A percentile compares a stretch with the other conserved stretches of the same genome.
These are phyloP conservation scores for Coemansia sp. DNA, from an alignment of 192 early-diverging fungal species.

Conservation along the genomic window DNA sequence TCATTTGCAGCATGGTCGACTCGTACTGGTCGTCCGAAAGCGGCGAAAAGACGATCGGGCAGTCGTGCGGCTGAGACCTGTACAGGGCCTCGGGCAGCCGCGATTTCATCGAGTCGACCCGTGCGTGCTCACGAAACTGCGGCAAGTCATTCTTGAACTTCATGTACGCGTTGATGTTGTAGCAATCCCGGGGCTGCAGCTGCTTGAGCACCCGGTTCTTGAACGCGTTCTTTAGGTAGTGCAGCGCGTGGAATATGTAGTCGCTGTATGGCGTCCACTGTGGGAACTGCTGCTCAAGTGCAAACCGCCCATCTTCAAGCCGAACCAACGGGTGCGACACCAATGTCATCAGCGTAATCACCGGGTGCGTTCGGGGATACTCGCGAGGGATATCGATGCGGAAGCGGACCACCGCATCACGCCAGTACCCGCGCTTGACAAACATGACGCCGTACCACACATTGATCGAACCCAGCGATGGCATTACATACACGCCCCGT, in stretches of 20 bases:
- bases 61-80: constrained; percentile 33
- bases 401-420: constrained; percentile 86
- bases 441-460: constrained; percentile 86
- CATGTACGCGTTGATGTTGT: constrained; percentile 45
- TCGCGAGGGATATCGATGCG: constrained; percentile 69
- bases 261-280: constrained; percentile 78
- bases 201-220: constrained; percentile 69
- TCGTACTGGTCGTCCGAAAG: constrained; percentile 40
- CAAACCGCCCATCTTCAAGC: constrained; percentile 60
- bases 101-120: constrained; percentile 37
- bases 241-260: constrained; percentile 78
- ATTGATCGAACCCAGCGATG: constrained; percentile 49
- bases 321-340: constrained; percentile 86
- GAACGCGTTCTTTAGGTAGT: constrained; percentile 84
- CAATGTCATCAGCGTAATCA: constrained; percentile 67
- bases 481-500: constrained; percentile 83
- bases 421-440: constrained; percentile 86
- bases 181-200: constrained; percentile 41
- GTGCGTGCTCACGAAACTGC: constrained; percentile 40
- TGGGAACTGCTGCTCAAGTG: constrained; percentile 73
- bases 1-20: constrained; percentile 27
- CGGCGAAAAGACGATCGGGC: constrained; percentile 45
- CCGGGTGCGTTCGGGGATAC: constrained; percentile 71
- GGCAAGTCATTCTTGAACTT: constrained; percentile 42
- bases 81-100: constrained; percentile 32